Evolutionary conservation across 176 grass and related monocot genomes (phyloP).

Genomic region (Juncus inflexus): DNA sequence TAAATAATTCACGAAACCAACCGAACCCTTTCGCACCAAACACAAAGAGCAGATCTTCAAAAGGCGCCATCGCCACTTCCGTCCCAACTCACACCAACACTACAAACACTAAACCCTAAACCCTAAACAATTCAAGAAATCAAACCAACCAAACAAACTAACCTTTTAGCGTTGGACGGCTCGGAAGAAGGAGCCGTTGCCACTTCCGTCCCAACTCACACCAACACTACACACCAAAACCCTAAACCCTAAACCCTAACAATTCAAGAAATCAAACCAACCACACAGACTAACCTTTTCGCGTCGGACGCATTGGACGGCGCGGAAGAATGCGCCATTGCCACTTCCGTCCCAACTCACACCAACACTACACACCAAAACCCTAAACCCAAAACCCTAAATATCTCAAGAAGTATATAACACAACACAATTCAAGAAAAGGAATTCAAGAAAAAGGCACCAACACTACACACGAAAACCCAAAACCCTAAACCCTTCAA

Average conservation of each 20-base stretch:
- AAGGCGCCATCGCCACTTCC: too few relatives aligned
- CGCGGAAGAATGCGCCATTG: conserved; percentile 96
- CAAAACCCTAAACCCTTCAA: conserved; percentile 19
- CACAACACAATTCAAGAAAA: too few relatives aligned
- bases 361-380: conserved; percentile 58
- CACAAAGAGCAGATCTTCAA: too few relatives aligned
- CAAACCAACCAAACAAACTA: conserved; percentile 5
- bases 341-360: conserved; percentile 92
- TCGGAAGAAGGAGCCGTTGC: conserved; percentile 96
- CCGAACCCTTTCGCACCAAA: too few relatives aligned
- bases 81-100: neutral
- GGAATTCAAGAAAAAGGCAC: too few relatives aligned
- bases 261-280: conserved; percentile 2
- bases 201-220: conserved; percentile 87
- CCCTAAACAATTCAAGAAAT: neutral
- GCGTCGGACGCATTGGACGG: conserved; percentile 80
- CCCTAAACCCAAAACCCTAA: conserved; percentile 28
- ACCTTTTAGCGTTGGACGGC: conserved; percentile 86
- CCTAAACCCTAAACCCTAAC: conserved; percentile 26
- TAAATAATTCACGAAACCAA: too few relatives aligned
- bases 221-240: conserved; percentile 61
- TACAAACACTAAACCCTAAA: conserved; percentile 8
- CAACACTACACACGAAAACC: conserved; percentile 6
- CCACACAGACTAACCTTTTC: conserved; percentile 47
- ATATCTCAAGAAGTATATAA: too few relatives aligned